A percentile compares a stretch with the other conserved stretches of the same genome.
These are phyloP conservation scores for Coniochaeta ligniaria DNA, from an alignment of 2,329 filamentous ascomycete genomes.

Conservation along the genomic window DNA sequence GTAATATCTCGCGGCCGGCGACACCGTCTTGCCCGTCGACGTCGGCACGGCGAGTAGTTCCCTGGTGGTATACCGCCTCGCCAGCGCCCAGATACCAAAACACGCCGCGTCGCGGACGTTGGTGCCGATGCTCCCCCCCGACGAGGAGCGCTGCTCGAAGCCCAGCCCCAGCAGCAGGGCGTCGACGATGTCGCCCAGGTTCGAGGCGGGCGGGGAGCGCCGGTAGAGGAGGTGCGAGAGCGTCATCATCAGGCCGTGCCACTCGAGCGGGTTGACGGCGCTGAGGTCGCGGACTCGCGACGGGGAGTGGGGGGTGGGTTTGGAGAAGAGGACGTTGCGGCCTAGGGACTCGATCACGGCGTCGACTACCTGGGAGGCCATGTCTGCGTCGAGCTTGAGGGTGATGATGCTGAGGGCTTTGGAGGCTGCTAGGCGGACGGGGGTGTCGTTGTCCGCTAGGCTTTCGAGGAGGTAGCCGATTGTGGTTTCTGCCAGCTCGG, in stretches of 20 bases:
- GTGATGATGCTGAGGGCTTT: slow-evolving; percentile 88
- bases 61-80: slow-evolving; percentile 73
- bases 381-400: slow-evolving; percentile 67
- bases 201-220: slow-evolving; percentile 64
- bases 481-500: slow-evolving; percentile 64
- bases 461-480: slow-evolving; percentile 76
- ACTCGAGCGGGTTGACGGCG: slow-evolving; percentile 72
- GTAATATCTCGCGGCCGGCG: slow-evolving; percentile 28
- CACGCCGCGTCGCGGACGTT: slow-evolving; percentile 94
- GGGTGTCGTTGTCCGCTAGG: slow-evolving; percentile 81
- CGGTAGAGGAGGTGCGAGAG: slow-evolving; percentile 82
- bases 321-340: slow-evolving; percentile 44
- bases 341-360: slow-evolving; percentile 69
- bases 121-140: slow-evolving; percentile 77
- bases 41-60: slow-evolving; percentile 63
- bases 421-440: slow-evolving; percentile 82
- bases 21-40: slow-evolving; percentile 33
- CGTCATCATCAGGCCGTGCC: slow-evolving; percentile 89
- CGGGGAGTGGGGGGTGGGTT: slow-evolving; percentile 19
- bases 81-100: slow-evolving; percentile 91
- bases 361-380: slow-evolving; percentile 82
- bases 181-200: slow-evolving; percentile 67
- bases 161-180: slow-evolving; percentile 71
- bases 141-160: slow-evolving; percentile 82
- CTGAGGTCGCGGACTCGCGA: slow-evolving; percentile 51